These are phyloP conservation scores for Passalora sequoiae DNA, from an alignment of 2,329 filamentous ascomycete species.

Conservation along the genomic window DNA sequence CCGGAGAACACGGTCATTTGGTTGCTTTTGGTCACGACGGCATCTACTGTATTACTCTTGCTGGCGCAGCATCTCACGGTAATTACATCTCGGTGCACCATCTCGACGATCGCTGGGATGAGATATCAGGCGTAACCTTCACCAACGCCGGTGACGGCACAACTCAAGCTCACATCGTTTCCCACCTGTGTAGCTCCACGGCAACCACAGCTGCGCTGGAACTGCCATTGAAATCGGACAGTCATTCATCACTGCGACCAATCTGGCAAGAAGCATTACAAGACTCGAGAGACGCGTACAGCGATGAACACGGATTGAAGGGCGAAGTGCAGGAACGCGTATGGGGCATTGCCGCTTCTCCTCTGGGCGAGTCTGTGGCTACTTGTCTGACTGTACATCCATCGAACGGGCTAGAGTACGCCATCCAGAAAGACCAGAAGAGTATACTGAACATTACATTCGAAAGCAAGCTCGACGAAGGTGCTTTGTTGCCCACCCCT, in stretches of 20 bases:
- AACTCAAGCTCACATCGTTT: slow-evolving; percentile 35
- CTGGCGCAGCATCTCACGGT: slow-evolving; percentile 12
- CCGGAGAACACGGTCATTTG: slow-evolving; percentile 17
- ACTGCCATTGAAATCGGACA: slow-evolving; percentile 23
- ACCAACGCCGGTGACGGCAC: slow-evolving; percentile 13
- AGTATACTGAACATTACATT: slow-evolving; percentile 19
- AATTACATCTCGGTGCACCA: slow-evolving; percentile 23
- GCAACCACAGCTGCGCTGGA: slow-evolving; percentile 31
- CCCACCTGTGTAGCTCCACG: slow-evolving; percentile 36
- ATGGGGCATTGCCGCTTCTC: slow-evolving; percentile 50
- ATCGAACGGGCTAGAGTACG: slow-evolving; percentile 54
- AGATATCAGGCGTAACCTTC: slow-evolving; percentile 36
- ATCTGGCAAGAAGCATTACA: slow-evolving; percentile 40
- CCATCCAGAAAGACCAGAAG: slow-evolving; percentile 42
- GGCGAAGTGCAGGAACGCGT: slow-evolving; percentile 47
- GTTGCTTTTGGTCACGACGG: slow-evolving; percentile 32
- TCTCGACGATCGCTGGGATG: slow-evolving; percentile 42
- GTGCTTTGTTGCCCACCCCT: not conserved
- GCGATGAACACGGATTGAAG: slow-evolving; percentile 47
- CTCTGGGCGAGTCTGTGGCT: slow-evolving; percentile 45
- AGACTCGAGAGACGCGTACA: slow-evolving; percentile 40
- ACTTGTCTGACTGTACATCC: slow-evolving; percentile 51
- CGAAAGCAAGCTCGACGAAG: slow-evolving; percentile 6
- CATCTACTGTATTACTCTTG: slow-evolving; percentile 25
- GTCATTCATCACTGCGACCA: slow-evolving; percentile 16